Percentiles rank a stretch among this genome's conserved stretches.
Conservation (phyloP, 495 filamentous ascomycete species). For the Annulohypoxylon stygium region DNA sequence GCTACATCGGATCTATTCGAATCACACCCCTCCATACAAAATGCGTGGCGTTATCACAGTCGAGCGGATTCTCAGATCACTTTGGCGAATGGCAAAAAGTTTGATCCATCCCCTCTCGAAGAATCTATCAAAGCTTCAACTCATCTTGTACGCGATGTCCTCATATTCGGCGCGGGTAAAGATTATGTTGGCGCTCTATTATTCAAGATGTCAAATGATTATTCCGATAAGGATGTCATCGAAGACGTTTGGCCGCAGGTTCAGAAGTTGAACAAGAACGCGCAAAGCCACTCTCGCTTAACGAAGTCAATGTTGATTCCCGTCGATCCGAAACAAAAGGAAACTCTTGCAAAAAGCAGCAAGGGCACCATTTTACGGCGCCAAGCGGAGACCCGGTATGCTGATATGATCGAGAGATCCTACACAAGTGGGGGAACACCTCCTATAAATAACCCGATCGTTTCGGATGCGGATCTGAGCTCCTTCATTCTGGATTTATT, state of each 20-base stretch:
- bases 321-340: constrained; percentile 43
- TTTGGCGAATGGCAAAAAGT: constrained; percentile 76
- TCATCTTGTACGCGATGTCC: constrained; percentile 55
- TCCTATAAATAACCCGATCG: not conserved
- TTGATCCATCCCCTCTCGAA: constrained; percentile 74
- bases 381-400: constrained; percentile 57
- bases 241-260: constrained; percentile 55
- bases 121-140: constrained; percentile 53
- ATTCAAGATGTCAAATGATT: constrained; percentile 40
- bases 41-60: constrained; percentile 71
- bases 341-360: constrained; percentile 62
- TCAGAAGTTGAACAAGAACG: constrained; percentile 55
- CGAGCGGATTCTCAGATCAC: constrained; percentile 72
- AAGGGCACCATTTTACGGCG: constrained; percentile 66
- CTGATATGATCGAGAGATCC: constrained; percentile 55
- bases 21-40: constrained; percentile 62
- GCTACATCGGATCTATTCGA: constrained; percentile 73
- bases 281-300: constrained; percentile 60
- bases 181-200: constrained; percentile 62
- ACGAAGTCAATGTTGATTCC: constrained; percentile 60
- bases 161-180: constrained; percentile 63
- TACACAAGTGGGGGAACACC: constrained; percentile 47
- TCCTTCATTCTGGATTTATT: constrained; percentile 47
- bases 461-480: constrained; percentile 50
- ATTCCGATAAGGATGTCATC: constrained; percentile 28